Base-by-base conservation (phyloP, 495 filamentous ascomycete genomes). In the Chaetomium cochliodes region DNA sequence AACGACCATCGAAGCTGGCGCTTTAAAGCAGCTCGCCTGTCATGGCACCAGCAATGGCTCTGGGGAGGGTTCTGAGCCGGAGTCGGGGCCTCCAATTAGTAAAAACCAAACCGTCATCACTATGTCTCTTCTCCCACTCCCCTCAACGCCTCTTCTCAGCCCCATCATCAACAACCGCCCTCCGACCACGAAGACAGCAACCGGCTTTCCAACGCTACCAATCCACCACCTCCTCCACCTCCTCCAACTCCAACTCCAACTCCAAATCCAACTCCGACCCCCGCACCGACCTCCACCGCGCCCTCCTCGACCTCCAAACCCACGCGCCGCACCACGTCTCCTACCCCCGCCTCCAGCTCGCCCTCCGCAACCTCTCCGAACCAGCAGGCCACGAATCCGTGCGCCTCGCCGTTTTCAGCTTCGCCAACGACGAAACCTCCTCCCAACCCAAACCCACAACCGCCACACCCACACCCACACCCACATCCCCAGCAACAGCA, bases 271-370 rank as follows among this genome's bases (percentile, higher is more conserved):
- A n/a, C 26, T 37, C 33, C 12, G 20, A 58, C 47, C 72, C 81
- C 58, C 79, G 82, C 63, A 67, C 63, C 52, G 79, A 83, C 60
- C 81, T 96, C 15, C 80, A 92, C 67, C 76, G 81, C 50, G 83
- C 86, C 13, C 78, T 96, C 22, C 75, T 77, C 11, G 79, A 81
- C 25, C 77, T 96, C 25, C 81, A 90, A 66, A 81, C 82, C 63
- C 75, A 84, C 47, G 85, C 87, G 26, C 78, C 84, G 44, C 82
- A 83, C 65, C 86, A 87, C 73, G 82, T 92, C 63, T 90, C 91
- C 75, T 79, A 89, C 23, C 89, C 89, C 62, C 85, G 91, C 67
- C 72, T 97, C 58, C 87, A 91, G 70, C 82, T 98, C 67, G 93
- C 92, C 20, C 74, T 92, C 71, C 82, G 88, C 56, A 91, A 91